These are phyloP conservation scores for Neodidymelliopsis sp. DNA, from an alignment of 2,329 filamentous ascomycete species.

Conservation along the genomic window DNA sequence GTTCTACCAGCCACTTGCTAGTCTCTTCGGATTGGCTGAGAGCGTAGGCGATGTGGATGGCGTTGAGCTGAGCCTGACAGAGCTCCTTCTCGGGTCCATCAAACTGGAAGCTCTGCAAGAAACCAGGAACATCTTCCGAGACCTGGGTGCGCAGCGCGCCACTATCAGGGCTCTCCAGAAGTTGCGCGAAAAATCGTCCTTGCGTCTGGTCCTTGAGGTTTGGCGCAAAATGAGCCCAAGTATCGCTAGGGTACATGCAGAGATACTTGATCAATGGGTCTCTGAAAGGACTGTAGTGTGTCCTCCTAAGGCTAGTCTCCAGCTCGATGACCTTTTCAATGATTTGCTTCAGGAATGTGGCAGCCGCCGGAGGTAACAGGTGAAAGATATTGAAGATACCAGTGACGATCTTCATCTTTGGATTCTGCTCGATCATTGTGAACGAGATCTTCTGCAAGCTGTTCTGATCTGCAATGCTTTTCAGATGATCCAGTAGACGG, in stretches of 20 bases:
- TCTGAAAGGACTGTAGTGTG: constrained; percentile 90
- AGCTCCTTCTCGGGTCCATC: constrained; percentile 70
- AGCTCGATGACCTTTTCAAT: constrained; percentile 90
- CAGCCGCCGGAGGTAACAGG: constrained; percentile 87
- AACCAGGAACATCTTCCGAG: constrained; percentile 73
- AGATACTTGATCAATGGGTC: constrained; percentile 90
- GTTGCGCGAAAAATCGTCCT: constrained; percentile 89
- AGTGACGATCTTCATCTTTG: constrained; percentile 91
- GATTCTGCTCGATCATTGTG: constrained; percentile 90
- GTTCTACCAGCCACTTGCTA: constrained; percentile 69
- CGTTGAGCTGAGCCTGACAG: constrained; percentile 83
- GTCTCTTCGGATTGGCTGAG: constrained; percentile 72
- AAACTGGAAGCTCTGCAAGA: constrained; percentile 72
- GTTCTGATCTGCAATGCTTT: constrained; percentile 81
- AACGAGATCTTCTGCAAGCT: constrained; percentile 91
- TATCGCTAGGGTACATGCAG: constrained; percentile 89
- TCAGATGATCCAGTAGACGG: constrained; percentile 91
- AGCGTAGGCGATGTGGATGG: constrained; percentile 83
- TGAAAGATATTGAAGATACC: constrained; percentile 98
- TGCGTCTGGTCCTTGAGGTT: constrained; percentile 86
- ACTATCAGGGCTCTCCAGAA: constrained; percentile 79
- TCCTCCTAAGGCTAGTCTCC: constrained; percentile 83
- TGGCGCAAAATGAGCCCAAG: constrained; percentile 80
- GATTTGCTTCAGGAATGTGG: constrained; percentile 87
- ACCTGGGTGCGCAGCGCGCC: constrained; percentile 76